Evolutionary conservation across 2,329 filamentous ascomycete genomes (phyloP).

Genomic region (Colletotrichum spinosum): DNA sequence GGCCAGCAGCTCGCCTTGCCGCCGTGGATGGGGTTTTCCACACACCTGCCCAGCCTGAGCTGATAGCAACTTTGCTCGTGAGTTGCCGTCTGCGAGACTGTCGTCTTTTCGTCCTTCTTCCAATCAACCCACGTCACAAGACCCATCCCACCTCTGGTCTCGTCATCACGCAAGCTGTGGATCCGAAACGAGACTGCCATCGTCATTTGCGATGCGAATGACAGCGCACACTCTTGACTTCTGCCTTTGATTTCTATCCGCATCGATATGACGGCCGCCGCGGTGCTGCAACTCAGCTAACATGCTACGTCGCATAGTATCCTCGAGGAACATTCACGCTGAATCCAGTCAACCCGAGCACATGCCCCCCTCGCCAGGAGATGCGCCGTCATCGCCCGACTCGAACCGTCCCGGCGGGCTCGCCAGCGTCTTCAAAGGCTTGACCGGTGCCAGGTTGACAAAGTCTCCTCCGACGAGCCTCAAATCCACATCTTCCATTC

Average conservation of each 20-base stretch:
- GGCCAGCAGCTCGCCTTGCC: conserved; percentile 34
- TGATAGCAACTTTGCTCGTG: conserved; percentile 28
- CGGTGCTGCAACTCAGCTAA: conserved; percentile 24
- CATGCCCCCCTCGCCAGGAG: conserved; percentile 72
- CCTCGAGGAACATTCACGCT: conserved; percentile 7
- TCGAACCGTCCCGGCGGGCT: conserved; percentile 67
- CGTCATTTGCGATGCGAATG: conserved; percentile 23
- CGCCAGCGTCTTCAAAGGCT: conserved; percentile 72
- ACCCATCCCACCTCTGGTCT: conserved; percentile 1
- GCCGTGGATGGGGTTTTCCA: conserved; percentile 28
- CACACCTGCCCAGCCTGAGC: conserved; percentile 15
- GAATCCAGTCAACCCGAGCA: conserved; percentile 46
- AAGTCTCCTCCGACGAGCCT: conserved; percentile 61
- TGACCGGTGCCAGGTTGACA: conserved; percentile 66
- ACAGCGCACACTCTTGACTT: conserved; percentile 14
- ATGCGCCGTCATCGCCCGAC: conserved; percentile 67
- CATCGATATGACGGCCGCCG: conserved; percentile 25
- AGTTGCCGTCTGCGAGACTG: conserved; percentile 15
- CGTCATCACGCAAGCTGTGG: conserved; percentile 18
- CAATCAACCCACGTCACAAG: no score
- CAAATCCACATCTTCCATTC: conserved; percentile 51
- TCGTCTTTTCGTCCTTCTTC: background rate
- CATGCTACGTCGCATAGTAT: conserved; percentile 37
- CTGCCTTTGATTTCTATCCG: conserved; percentile 3
- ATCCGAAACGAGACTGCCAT: conserved; percentile 11